phyloP scores from a whole-genome alignment of 2,329 filamentous ascomycete genomes.

The Gaeumannomyces tritici region DNA sequence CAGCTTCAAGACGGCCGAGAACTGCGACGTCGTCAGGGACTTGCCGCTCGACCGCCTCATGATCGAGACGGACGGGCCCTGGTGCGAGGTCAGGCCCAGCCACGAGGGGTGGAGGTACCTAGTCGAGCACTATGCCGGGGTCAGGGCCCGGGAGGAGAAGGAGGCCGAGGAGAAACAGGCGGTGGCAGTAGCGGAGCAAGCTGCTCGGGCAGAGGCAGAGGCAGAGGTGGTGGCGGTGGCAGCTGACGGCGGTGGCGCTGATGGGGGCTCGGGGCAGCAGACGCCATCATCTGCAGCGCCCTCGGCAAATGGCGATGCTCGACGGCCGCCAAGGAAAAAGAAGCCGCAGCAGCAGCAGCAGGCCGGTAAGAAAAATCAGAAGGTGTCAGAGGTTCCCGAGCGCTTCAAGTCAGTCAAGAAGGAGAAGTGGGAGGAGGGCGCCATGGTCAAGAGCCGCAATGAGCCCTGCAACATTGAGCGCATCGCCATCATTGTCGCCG shows the following conservation, averaged over 20 bases:
- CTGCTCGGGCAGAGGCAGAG: constrained; percentile 9
- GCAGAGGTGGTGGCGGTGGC: neutral
- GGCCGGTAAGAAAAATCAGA: constrained; percentile 42
- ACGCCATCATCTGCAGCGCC: constrained; percentile 2
- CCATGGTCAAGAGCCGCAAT: constrained; percentile 90
- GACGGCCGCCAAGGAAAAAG: constrained; percentile 7
- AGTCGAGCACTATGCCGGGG: constrained; percentile 27
- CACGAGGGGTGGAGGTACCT: constrained; percentile 75
- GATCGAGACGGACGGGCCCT: constrained; percentile 95
- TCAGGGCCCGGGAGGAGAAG: constrained; percentile 13
- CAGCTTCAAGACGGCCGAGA: constrained; percentile 89
- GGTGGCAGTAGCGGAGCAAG: constrained; percentile 5
- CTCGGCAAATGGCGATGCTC: neutral
- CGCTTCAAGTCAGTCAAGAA: constrained; percentile 85
- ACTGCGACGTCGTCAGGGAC: constrained; percentile 72
- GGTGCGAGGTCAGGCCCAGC: constrained; percentile 87
- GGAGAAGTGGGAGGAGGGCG: constrained; percentile 82
- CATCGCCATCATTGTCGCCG: constrained; percentile 82
- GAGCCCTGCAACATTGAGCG: constrained; percentile 81
- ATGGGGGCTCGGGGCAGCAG: neutral
- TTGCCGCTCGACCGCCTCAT: constrained; percentile 75
- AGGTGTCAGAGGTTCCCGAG: constrained; percentile 56
- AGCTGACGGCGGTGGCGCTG: neutral
- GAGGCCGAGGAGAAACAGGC: constrained; percentile 16
- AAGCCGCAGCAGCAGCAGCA: constrained; percentile 24